Conservation (phyloP, 345 rosid species). For the Ricinus communis region DNA sequence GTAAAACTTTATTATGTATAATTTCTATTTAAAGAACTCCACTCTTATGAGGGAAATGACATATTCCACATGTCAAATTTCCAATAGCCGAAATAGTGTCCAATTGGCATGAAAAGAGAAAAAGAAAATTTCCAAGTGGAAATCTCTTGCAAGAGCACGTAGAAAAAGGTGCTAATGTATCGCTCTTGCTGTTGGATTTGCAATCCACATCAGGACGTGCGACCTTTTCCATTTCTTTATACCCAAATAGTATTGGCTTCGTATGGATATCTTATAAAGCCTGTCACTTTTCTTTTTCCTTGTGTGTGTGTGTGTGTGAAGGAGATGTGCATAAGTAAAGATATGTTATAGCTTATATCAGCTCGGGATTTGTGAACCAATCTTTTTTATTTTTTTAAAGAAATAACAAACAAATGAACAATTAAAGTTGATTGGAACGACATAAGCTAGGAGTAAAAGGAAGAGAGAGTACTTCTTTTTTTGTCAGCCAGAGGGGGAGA, state of each 20-base stretch:
- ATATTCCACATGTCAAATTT: too few relatives aligned
- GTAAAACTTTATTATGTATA: too few relatives aligned
- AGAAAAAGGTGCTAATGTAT: neutral
- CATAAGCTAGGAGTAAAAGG: too few relatives aligned
- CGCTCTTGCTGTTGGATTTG: slow-evolving; percentile 8
- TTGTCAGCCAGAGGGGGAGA: too few relatives aligned
- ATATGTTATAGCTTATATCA: neutral
- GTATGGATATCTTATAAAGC: neutral
- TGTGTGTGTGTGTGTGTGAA: neutral
- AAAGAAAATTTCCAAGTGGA: slow-evolving; percentile 38
- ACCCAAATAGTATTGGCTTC: neutral
- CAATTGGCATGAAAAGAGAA: slow-evolving; percentile 25
- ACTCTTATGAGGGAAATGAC: too few relatives aligned
- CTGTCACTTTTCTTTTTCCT: too few relatives aligned
- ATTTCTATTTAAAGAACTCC: too few relatives aligned
- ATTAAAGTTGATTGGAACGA: neutral
- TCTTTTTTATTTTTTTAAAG: too few relatives aligned
- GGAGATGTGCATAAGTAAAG: slow-evolving; percentile 5
- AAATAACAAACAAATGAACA: neutral
- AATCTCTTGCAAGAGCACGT: slow-evolving; percentile 8
- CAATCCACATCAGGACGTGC: slow-evolving; percentile 27
- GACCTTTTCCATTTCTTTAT: neutral
- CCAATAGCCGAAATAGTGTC: slow-evolving; percentile 5
- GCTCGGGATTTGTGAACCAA: neutral
- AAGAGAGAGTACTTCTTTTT: too few relatives aligned